These are phyloP conservation scores for Aspergillus proliferans DNA, from an alignment of 2,329 filamentous ascomycete genomes.

Conservation along the genomic window DNA sequence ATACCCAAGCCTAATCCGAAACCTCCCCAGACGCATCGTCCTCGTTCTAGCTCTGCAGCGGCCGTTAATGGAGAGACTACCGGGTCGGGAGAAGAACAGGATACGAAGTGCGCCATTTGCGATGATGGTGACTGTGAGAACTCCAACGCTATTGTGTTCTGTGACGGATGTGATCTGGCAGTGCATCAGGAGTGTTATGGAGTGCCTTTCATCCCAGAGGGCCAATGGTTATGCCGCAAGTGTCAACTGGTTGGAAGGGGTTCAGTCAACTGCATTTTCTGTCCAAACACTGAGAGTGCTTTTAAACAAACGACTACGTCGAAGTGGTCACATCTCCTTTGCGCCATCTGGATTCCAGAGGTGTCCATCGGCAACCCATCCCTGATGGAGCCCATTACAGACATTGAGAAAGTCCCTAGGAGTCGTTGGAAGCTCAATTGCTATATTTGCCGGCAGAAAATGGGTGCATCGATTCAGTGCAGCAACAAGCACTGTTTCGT, in stretches of 20 bases:
- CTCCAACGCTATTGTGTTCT: conserved; percentile 98
- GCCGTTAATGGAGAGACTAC: conserved; percentile 91
- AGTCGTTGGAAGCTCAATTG: conserved; percentile 89
- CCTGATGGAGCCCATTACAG: conserved; percentile 97
- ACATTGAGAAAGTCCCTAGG: conserved; percentile 94
- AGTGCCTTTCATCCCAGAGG: conserved; percentile 96
- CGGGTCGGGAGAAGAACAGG: conserved; percentile 77
- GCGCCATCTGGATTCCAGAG: conserved; percentile 97
- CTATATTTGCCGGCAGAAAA: conserved; percentile 94
- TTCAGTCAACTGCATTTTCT: conserved; percentile 94
- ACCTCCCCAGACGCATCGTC: conserved; percentile 87
- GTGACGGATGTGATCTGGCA: conserved; percentile 92
- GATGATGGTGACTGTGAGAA: conserved; percentile 99
- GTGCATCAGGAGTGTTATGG: conserved; percentile 99
- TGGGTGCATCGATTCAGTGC: conserved; percentile 98
- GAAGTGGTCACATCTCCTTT: conserved; percentile 94
- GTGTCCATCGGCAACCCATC: conserved; percentile 92
- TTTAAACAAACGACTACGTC: conserved; percentile 97
- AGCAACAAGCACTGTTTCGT: conserved; percentile 96
- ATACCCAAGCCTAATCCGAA: conserved; percentile 97
- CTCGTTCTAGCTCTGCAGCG: conserved; percentile 85
- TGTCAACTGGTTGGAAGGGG: conserved; percentile 92
- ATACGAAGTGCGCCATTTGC: conserved; percentile 95
- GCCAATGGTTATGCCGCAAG: conserved; percentile 95
- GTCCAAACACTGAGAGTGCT: conserved; percentile 91